Base-by-base conservation (phyloP, 345 rosid genomes). In the Populus deltoides region DNA sequence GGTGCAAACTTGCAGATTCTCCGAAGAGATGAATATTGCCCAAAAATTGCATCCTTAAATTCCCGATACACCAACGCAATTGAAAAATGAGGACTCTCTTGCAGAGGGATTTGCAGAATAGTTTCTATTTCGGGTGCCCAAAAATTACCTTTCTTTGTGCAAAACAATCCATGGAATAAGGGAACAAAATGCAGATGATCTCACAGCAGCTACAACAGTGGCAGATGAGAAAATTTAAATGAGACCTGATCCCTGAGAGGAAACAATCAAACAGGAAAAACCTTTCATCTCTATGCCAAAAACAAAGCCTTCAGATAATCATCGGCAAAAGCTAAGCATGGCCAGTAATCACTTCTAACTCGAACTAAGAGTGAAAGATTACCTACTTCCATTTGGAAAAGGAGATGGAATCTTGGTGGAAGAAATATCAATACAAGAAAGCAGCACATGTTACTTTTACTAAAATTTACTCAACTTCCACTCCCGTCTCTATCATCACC, bases 271-370 rank as follows among this genome's bases (percentile, higher is more conserved):
- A 61, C 49, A 57, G 45, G 35, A 22, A 24, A 68, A 66, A 78
- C 69, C 66, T 77, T 66, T 69, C 27, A 65, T 65, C 79, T 79
- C 82, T 88, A 86, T 0, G 81, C 72, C 81, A 89, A 81, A 86
- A 85, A 92, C 77, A 96, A 88, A 43, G 96, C 97, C 86, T 93
- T 98, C 87, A 96, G 84, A 79, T 91, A 96, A 79, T 92, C 99
- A 81, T 93, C 99, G 69, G 93, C 89, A 79, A 93, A 96, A 43
- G 99, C 98, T 74, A 96, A 88, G 90, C 97, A 96, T 9, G 98
- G 99, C 99, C 99, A 93, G 78, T 93, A 89, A 86, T 96, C 99
- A 18, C 98, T 93, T 86, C 99, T 88, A 72, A 96, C 89, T 68
- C 92, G 92, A 72, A 93, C 98, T 76, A 96, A 88, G 66, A 97